Conservation (phyloP, 768 basidiomycete species). For the Panellus pusillus region DNA sequence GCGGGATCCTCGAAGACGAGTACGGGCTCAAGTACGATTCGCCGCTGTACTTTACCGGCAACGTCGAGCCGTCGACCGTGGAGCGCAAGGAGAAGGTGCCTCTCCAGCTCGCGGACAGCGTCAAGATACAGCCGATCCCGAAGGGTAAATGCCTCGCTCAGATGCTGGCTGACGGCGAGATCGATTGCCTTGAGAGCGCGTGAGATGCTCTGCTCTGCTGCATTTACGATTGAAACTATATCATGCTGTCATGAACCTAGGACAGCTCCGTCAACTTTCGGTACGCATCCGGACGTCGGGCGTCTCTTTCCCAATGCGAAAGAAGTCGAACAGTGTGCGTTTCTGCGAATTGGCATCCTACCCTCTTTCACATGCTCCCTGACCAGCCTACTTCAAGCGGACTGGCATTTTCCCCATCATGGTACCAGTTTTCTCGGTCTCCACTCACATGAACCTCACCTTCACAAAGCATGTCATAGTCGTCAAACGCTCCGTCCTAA, state of each 20-base stretch:
- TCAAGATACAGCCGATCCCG: slow-evolving; percentile 15
- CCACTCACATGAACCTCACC: too few species aligned
- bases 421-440: not conserved
- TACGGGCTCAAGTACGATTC: slow-evolving; percentile 18
- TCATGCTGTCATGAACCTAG: not conserved
- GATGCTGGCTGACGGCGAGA: slow-evolving; percentile 23
- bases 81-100: slow-evolving; percentile 23
- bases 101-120: slow-evolving; percentile 18
- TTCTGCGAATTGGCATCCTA: not conserved
- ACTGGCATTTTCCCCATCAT: slow-evolving; percentile 22
- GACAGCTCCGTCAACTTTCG: slow-evolving; percentile 21
- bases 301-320: slow-evolving; percentile 18
- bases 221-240: too few species aligned
- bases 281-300: slow-evolving; percentile 16
- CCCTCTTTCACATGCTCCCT: not conserved
- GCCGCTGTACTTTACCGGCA: slow-evolving; percentile 19
- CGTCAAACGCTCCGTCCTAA: slow-evolving; percentile 18
- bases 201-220: not conserved
- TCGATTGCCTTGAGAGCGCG: slow-evolving; percentile 22
- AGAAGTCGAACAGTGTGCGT: slow-evolving; percentile 14
- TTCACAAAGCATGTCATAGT: slow-evolving; percentile 14
- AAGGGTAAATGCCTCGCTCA: slow-evolving; percentile 21
- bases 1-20: slow-evolving; percentile 22
- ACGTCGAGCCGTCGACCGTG: slow-evolving; percentile 15
- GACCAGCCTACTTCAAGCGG: slow-evolving; percentile 19